Conservation (phyloP, 441 rosid genomes). For the Populus hybrid region DNA sequence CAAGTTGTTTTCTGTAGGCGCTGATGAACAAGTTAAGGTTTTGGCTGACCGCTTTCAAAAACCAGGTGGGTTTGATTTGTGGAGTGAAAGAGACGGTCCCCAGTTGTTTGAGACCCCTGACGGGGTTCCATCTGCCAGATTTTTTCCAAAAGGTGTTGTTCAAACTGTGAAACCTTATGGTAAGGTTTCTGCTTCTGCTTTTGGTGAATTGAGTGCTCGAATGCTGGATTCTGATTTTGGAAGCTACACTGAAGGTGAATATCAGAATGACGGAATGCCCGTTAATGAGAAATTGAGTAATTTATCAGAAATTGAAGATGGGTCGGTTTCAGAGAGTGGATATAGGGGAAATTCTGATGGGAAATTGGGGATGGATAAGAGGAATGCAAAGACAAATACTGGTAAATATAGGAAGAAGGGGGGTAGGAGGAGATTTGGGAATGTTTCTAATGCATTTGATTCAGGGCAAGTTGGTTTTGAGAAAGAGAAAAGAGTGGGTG, state of each 20-base stretch:
- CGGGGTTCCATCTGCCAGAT: constrained; percentile 76
- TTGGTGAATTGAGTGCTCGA: constrained; percentile 1
- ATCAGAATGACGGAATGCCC: neutral
- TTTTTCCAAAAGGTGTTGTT: constrained; percentile 82
- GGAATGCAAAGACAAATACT: constrained; percentile 8
- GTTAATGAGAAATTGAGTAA: neutral
- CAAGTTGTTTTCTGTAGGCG: constrained; percentile 63
- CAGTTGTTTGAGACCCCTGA: constrained; percentile 52
- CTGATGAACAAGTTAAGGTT: constrained; percentile 62
- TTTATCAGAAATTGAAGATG: constrained; percentile 6
- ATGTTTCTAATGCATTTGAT: constrained; percentile 1
- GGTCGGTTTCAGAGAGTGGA: constrained; percentile 8
- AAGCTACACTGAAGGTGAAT: neutral
- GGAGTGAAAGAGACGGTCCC: constrained; percentile 81
- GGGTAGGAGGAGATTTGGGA: constrained; percentile 17
- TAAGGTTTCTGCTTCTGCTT: constrained; percentile 7
- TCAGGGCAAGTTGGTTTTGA: constrained; percentile 21
- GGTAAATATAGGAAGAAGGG: constrained; percentile 31
- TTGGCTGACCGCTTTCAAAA: constrained; percentile 88
- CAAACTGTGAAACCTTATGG: constrained; percentile 68
- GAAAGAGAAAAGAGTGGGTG: constrained; percentile 26
- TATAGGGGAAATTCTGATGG: neutral
- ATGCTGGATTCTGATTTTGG: constrained; percentile 10
- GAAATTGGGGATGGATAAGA: neutral
- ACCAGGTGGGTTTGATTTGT: constrained; percentile 78